phyloP scores from a whole-genome alignment of 805 yeast genomes.

The Cyberlindnera japonica region DNA sequence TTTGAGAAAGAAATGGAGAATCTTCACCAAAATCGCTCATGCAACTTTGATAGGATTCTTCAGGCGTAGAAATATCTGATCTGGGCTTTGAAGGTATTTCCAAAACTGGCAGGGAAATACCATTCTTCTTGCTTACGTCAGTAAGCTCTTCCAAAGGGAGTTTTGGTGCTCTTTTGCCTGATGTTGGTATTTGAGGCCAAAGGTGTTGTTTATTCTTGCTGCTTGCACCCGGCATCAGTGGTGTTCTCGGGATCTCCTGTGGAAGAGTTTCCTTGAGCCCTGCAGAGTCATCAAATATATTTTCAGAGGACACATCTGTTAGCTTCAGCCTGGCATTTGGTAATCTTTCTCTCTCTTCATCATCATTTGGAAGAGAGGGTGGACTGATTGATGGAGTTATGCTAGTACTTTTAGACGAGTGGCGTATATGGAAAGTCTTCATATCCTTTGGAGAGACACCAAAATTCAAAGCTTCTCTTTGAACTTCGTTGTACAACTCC shows the following conservation, averaged over 20 bases:
- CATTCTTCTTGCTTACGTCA: constrained; percentile 2
- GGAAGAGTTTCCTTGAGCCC: not conserved
- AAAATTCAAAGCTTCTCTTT: constrained; percentile 17
- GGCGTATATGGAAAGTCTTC: constrained; percentile 9
- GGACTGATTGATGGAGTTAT: not conserved
- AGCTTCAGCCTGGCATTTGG: too few relatives aligned
- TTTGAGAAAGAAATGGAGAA: not conserved
- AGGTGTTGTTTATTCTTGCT: not conserved
- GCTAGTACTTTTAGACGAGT: not conserved
- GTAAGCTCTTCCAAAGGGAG: constrained; percentile 5
- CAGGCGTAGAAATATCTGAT: too few relatives aligned
- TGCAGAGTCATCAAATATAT: too few relatives aligned
- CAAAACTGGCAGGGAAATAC: not conserved
- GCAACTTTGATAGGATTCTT: too few relatives aligned
- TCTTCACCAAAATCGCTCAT: too few relatives aligned
- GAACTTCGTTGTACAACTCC: constrained; percentile 19
- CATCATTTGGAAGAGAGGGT: too few relatives aligned
- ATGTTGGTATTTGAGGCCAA: too few relatives aligned
- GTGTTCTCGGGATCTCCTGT: not conserved
- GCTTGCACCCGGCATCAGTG: not conserved
- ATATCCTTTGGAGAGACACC: constrained; percentile 19
- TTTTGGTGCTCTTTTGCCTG: too few relatives aligned
- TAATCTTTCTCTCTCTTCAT: too few relatives aligned
- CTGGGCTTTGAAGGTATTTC: not conserved
- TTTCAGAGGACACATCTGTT: too few relatives aligned